Conservation (phyloP, 805 yeast genomes). For the Yamadazyma philogaea region DNA sequence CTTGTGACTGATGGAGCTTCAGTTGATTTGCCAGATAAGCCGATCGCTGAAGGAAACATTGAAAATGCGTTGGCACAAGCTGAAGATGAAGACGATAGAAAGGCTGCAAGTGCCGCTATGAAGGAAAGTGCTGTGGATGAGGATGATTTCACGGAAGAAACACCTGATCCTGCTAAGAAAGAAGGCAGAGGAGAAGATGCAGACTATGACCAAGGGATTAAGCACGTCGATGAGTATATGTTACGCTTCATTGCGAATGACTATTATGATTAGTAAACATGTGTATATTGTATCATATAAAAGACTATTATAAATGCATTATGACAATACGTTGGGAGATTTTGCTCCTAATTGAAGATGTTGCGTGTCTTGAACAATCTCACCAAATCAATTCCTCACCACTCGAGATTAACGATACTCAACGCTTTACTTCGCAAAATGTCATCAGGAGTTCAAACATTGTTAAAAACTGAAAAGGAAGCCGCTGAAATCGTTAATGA, state of each 20-base stretch:
- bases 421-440: slow-evolving; percentile 1
- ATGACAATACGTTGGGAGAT: too few species aligned
- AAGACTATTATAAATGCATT: too few species aligned
- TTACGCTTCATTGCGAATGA: slow-evolving; percentile 85
- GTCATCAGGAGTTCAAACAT: slow-evolving; percentile 60
- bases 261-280: slow-evolving; percentile 36
- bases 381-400: neutral
- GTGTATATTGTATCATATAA: slow-evolving; percentile 1
- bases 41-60: slow-evolving; percentile 38
- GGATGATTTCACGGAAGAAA: slow-evolving; percentile 72
- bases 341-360: too few species aligned
- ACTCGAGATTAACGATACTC: slow-evolving; percentile 1
- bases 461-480: slow-evolving; percentile 87
- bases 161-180: slow-evolving; percentile 20
- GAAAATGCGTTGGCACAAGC: slow-evolving; percentile 80
- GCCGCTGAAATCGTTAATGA: slow-evolving; percentile 95
- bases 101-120: slow-evolving; percentile 88
- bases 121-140: slow-evolving; percentile 79
- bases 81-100: slow-evolving; percentile 88
- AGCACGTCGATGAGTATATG: slow-evolving; percentile 96
- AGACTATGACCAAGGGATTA: slow-evolving; percentile 61
- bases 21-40: slow-evolving; percentile 39
- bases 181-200: slow-evolving; percentile 24
- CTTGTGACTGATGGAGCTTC: slow-evolving; percentile 58
- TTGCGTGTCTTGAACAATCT: slow-evolving; percentile 1